These are phyloP conservation scores for Calamus simplicifolius DNA, from an alignment of 176 grass and related monocot genomes.

Conservation along the genomic window DNA sequence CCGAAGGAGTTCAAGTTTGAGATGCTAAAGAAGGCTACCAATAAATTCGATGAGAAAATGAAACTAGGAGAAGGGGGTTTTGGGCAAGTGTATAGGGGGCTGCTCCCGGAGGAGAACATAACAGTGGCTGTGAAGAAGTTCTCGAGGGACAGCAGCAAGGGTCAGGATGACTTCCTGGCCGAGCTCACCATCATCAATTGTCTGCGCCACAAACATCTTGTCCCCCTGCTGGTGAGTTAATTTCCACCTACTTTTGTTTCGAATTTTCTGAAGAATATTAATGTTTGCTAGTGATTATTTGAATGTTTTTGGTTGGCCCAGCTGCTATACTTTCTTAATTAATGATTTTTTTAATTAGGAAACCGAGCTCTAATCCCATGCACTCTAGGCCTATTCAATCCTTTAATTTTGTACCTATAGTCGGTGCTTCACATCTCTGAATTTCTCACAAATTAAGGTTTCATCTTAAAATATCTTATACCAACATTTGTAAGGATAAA, in stretches of 20 bases:
- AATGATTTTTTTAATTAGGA: too few relatives aligned
- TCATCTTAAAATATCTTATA: too few relatives aligned
- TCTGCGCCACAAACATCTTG: constrained; percentile 47
- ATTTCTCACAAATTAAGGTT: too few relatives aligned
- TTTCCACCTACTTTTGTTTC: too few relatives aligned
- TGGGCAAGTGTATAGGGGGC: constrained; percentile 39
- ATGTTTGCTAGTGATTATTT: too few relatives aligned
- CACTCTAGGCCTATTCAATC: too few relatives aligned
- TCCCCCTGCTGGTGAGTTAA: constrained; percentile 33
- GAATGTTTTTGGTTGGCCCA: too few relatives aligned
- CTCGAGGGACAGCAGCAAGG: constrained; percentile 18
- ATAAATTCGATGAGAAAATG: constrained; percentile 29
- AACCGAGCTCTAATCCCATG: too few relatives aligned
- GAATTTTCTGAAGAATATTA: not conserved
- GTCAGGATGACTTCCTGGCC: constrained; percentile 34
- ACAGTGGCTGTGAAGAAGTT: constrained; percentile 53
- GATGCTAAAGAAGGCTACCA: constrained; percentile 35
- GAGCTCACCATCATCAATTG: constrained; percentile 60
- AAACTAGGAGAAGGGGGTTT: constrained; percentile 32
- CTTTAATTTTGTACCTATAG: too few relatives aligned
- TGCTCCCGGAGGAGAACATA: constrained; percentile 7
- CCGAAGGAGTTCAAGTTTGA: constrained; percentile 27
- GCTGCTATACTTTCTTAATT: too few relatives aligned
- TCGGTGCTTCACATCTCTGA: too few relatives aligned
- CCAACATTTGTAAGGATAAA: too few relatives aligned